Evolutionary conservation across 2,329 filamentous ascomycete species (phyloP).

Genomic region (Pseudogymnoascus sp.): DNA sequence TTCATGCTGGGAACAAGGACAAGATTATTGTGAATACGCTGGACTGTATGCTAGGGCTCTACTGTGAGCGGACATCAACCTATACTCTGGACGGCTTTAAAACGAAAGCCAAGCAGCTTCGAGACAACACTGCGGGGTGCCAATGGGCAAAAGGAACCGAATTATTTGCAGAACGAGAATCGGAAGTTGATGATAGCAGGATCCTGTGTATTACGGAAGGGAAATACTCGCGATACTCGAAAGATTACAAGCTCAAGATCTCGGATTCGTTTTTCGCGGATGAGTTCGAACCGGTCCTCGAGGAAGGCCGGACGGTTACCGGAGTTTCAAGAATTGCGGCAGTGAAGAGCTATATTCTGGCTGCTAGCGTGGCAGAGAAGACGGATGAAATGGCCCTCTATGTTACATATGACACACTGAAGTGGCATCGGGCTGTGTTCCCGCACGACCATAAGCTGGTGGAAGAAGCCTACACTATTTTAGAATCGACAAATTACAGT

Average conservation of each 20-base stretch:
- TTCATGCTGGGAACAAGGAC: slow-evolving; percentile 75
- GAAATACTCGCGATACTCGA: slow-evolving; percentile 58
- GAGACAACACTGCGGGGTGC: slow-evolving; percentile 65
- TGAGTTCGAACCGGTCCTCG: slow-evolving; percentile 69
- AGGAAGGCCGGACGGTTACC: slow-evolving; percentile 62
- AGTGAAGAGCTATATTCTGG: slow-evolving; percentile 80
- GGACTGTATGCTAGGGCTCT: slow-evolving; percentile 51
- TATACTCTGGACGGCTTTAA: slow-evolving; percentile 87
- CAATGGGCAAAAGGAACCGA: slow-evolving; percentile 77
- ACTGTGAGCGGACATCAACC: slow-evolving; percentile 53
- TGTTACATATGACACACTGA: slow-evolving; percentile 72
- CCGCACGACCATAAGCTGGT: slow-evolving; percentile 69
- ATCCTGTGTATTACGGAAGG: slow-evolving; percentile 75
- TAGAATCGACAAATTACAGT: slow-evolving; percentile 96
- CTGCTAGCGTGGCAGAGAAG: slow-evolving; percentile 67
- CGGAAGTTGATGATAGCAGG: slow-evolving; percentile 58
- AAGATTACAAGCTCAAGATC: slow-evolving; percentile 69
- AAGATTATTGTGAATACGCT: slow-evolving; percentile 79
- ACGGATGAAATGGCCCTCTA: slow-evolving; percentile 90
- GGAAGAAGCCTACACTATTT: slow-evolving; percentile 82
- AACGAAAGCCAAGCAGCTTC: slow-evolving; percentile 53
- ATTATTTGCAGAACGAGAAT: slow-evolving; percentile 62
- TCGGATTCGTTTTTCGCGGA: slow-evolving; percentile 76
- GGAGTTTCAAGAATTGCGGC: slow-evolving; percentile 75
- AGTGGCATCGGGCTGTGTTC: slow-evolving; percentile 90